Base-by-base conservation (phyloP, 106 monocot genomes). In the Platanthera guangdongensis region DNA sequence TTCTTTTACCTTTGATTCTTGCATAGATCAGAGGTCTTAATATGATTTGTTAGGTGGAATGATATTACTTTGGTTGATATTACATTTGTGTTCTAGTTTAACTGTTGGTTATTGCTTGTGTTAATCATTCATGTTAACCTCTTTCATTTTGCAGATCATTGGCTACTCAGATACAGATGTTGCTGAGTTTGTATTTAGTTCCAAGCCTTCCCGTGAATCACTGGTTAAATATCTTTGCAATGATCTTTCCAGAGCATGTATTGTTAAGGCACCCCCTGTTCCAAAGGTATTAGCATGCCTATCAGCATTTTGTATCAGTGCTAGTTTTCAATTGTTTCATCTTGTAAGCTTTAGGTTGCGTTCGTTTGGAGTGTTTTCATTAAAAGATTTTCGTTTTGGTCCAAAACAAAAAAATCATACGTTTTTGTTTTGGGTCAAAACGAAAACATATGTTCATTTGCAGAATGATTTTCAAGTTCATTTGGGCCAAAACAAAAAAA, bases 141-240 rank as follows among this genome's bases (percentile, higher is more conserved):
- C 50, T 68, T 73, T 46, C 47, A 76, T 81, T 85, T 81, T 83
- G 81, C 83, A 97, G 97, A 89, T 94, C 62, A 91, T 97, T 76
- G 93, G 84, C 2, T 97, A 87, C 81, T 91, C 89, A 50, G 97
- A 97, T 83, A 97, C 97, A 28, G 97, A 97, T 88, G 89, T 97
- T 80, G 93, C 94, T 65, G 97, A 97, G 75, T 97, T 79, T 82
- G 77, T 91, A 50, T 94, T 83, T 73, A 94, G 81, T 59, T 80
- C 77, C 47, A 86, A 71, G 47, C 97, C 97, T 79, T 86, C 97
- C 9, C 65, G 87, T 81, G 82, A 97, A 81, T 73, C 53, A 50
- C 75, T 97, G 57, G 78, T 80, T 71, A 84, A 93, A 7, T 89
- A 78, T 77, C 78, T 97, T 21, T 97, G 97, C 71, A 68, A 91